Percentiles rank a stretch among this genome's conserved stretches.
These are phyloP conservation scores for Xylariaceae sp. DNA, from an alignment of 2,329 filamentous ascomycete species.

Conservation along the genomic window DNA sequence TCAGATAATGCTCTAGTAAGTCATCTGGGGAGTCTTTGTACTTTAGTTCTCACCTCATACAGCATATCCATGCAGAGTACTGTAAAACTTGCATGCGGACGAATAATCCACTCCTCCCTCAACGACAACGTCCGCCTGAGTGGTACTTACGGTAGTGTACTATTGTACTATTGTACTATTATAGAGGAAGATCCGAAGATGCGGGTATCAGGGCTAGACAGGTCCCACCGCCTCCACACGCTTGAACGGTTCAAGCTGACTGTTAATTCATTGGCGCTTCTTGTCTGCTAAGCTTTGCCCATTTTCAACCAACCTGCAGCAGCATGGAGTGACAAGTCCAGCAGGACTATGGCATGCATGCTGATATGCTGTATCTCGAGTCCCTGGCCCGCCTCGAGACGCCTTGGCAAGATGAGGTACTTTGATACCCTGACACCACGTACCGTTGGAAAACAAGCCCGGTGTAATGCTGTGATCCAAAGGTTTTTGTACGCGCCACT, in stretches of 20 bases:
- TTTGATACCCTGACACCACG: conserved; percentile 16
- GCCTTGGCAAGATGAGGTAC: conserved; percentile 20
- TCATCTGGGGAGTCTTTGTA: no score
- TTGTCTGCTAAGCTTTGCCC: conserved; percentile 17
- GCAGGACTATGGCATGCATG: conserved; percentile 9
- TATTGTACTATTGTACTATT: no score
- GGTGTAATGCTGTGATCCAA: conserved; percentile 8
- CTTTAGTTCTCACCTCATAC: no score
- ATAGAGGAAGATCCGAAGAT: conserved; percentile 21
- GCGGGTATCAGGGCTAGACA: conserved; percentile 8
- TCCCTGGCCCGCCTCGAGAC: conserved; percentile 9
- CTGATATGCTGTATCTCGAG: conserved; percentile 11
- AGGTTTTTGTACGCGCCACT: conserved; percentile 13
- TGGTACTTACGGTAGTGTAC: conserved; percentile 1
- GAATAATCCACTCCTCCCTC: conserved; percentile 4
- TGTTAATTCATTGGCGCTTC: conserved; percentile 24
- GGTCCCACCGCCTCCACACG: conserved; percentile 16
- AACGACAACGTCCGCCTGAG: conserved; percentile 2
- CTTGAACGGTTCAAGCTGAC: conserved; percentile 21
- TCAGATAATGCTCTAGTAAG: not conserved
- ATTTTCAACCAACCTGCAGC: not conserved
- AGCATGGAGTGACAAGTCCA: conserved; percentile 13
- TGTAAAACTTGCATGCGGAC: no score
- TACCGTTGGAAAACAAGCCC: conserved; percentile 23
- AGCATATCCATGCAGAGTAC: not conserved